Percentiles rank a stretch among this genome's conserved stretches.
Evolutionary conservation across 108 stramenopile genomes (phyloP).

Genomic region (Skeletonema marinoi): DNA sequence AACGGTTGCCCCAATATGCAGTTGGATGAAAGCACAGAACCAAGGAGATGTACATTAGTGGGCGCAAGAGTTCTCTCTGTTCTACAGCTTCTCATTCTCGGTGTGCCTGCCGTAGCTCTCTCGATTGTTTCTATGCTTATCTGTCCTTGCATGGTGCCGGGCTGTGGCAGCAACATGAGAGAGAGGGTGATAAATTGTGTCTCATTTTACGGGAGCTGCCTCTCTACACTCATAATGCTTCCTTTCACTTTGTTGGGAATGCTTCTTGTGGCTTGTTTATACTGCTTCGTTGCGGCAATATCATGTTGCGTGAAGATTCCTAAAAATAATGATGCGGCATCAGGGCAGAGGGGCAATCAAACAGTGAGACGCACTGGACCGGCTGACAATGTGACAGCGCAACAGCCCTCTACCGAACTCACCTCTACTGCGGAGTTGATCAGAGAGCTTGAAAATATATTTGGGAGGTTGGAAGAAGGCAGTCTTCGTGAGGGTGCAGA

Average conservation of each 20-base stretch:
- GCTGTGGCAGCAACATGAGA: conserved; percentile 23
- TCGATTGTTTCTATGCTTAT: conserved; percentile 35
- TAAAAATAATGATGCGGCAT: neutral
- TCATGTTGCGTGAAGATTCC: conserved; percentile 10
- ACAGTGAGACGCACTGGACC: neutral
- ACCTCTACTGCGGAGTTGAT: conserved; percentile 6
- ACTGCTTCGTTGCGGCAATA: conserved; percentile 25
- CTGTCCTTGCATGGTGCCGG: conserved; percentile 47
- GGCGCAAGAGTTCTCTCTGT: conserved; percentile 31
- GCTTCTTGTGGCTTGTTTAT: conserved; percentile 12
- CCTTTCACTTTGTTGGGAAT: conserved; percentile 41
- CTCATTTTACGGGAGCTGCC: conserved; percentile 59
- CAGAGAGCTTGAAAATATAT: conserved; percentile 28
- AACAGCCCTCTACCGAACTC: neutral
- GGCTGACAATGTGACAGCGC: neutral
- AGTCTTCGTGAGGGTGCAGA: neutral
- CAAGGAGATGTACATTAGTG: conserved; percentile 11
- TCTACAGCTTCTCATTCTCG: conserved; percentile 51
- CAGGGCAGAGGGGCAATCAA: neutral
- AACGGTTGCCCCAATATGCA: conserved; percentile 70
- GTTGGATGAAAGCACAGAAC: conserved; percentile 54
- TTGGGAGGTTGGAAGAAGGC: conserved; percentile 35
- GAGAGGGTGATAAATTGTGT: conserved; percentile 58
- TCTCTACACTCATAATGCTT: conserved; percentile 49
- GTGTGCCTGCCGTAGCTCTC: conserved; percentile 52